Base-by-base conservation (phyloP, 2,329 filamentous ascomycete species). In the Clonostachys rosea region DNA sequence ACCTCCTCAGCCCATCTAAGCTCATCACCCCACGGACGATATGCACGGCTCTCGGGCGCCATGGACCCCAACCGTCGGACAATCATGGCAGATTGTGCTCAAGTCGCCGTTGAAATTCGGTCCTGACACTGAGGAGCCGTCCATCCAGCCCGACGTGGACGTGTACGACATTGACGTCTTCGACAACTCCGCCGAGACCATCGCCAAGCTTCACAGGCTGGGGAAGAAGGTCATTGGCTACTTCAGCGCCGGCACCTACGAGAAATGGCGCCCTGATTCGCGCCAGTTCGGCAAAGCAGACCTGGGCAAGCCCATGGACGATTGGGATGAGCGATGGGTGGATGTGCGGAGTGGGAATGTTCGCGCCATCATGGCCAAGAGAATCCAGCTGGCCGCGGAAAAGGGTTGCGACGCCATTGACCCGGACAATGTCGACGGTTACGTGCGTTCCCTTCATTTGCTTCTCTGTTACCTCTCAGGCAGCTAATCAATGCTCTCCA, bases 321-420 rank as follows among this genome's bases (percentile, higher is more conserved):
- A 78, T 5, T 89, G 86, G 85, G 78, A 77, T 36, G 86, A 89
- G 70, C 72, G 70, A 53, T 89, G 85, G 86, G 58, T 89, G 17
- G 73, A 85, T 47, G 66, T 83, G 16, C 71, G 68, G 43, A 83
- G 78, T 50, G 47, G 64, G 3, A 75, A 72, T 40, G 81, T 89
- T 16, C 71, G 84, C 8, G 65, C 65, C n/a, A 84, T 89, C 56
- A 88, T 89, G 83, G 65, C 64, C 45, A 57, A 63, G 24, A 74
- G 85, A 16, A 76, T 89, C 33, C 69, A 77, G 42, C 56, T 81
- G 37, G 86, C 86, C 0, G 62, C 63, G 13, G 50, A 70, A 18
- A 86, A 86, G 59, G 81, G 82, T 5, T 88, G 84, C 54, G 77
- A 86, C 57, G 86, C 78, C 5, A 76, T 88, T 8, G 85, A 89